Evolutionary conservation across 2,329 filamentous ascomycete genomes (phyloP).

Genomic region (Fusarium zealandicum): DNA sequence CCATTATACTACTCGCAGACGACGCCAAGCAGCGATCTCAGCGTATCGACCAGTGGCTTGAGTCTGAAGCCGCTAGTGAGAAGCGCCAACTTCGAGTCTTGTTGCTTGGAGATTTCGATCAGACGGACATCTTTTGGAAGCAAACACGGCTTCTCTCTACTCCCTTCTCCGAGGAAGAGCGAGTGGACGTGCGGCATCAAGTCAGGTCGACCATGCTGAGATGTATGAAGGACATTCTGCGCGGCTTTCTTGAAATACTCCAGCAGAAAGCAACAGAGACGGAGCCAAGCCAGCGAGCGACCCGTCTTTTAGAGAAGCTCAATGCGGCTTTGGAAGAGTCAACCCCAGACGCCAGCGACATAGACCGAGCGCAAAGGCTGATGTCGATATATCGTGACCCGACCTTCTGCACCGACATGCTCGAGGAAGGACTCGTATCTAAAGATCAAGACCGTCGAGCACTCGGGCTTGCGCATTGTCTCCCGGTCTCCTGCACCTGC

Average conservation of each 20-base stretch:
- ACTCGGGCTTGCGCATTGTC: neutral
- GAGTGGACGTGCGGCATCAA: neutral
- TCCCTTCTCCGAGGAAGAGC: neutral
- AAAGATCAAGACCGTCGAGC: neutral
- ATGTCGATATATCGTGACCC: neutral
- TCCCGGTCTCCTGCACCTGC: neutral
- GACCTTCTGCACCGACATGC: neutral
- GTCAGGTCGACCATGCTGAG: neutral
- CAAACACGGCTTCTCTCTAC: constrained; percentile 1
- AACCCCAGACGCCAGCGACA: neutral
- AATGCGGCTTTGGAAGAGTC: neutral
- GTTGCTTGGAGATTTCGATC: neutral
- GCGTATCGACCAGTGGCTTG: constrained; percentile 4
- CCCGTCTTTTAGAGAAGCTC: neutral
- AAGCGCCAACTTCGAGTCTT: neutral
- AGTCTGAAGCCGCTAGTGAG: neutral
- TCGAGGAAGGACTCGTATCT: neutral
- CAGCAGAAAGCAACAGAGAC: neutral
- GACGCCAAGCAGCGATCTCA: constrained; percentile 1
- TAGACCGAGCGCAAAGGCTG: neutral
- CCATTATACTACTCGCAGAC: neutral
- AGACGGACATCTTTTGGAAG: constrained; percentile 7
- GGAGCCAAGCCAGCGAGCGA: neutral
- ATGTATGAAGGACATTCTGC: neutral
- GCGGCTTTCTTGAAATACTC: neutral